Evolutionary conservation across 2,329 filamentous ascomycete species (phyloP).

Genomic region (Pyricularia pennisetigena): DNA sequence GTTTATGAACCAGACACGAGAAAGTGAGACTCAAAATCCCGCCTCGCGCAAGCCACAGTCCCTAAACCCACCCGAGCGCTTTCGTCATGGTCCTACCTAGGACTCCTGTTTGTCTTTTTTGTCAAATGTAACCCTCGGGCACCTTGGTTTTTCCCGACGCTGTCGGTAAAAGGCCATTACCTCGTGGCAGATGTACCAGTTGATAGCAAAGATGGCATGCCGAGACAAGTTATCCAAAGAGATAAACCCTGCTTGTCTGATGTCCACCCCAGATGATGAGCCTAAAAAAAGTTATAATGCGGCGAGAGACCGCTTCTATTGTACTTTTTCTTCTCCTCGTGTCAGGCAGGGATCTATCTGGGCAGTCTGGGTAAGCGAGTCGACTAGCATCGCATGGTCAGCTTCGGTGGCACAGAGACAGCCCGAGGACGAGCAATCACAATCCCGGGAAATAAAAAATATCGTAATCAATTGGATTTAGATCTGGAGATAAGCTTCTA

Average conservation of each 20-base stretch:
- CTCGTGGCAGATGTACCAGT: no score
- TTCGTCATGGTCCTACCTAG: not conserved
- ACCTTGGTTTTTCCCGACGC: not conserved
- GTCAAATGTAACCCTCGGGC: not conserved
- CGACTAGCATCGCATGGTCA: not conserved
- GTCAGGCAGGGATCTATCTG: not conserved
- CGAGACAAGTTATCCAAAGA: not conserved
- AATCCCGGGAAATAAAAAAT: not conserved
- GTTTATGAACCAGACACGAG: not conserved
- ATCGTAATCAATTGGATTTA: not conserved
- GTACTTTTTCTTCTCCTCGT: not conserved
- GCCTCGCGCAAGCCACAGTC: not conserved
- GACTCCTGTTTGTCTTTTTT: not conserved
- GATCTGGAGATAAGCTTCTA: no score
- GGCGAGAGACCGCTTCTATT: not conserved
- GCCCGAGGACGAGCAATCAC: not conserved
- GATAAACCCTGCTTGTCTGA: not conserved
- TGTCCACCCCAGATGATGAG: not conserved
- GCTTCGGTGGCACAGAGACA: not conserved
- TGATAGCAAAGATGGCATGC: no score
- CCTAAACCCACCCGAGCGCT: not conserved
- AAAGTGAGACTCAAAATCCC: not conserved
- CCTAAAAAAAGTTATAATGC: not conserved
- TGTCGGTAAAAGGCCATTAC: no score
- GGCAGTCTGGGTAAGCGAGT: not conserved